A percentile compares a stretch with the other conserved stretches of the same genome.
Conservation (phyloP, 2,329 filamentous ascomycete species). For the Diaporthe sp. region DNA sequence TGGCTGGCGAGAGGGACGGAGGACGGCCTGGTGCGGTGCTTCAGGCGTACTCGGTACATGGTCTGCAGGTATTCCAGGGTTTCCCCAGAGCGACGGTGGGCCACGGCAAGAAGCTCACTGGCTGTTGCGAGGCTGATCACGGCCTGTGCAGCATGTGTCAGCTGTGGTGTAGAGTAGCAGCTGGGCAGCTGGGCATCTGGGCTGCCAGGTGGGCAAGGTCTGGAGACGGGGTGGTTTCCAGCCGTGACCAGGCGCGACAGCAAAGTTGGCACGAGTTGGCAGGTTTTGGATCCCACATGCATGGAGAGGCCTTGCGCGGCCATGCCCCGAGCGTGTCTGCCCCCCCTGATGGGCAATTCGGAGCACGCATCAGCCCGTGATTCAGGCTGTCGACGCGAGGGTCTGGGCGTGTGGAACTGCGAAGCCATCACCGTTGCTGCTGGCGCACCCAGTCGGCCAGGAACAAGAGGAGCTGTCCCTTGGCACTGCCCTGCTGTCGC, state of each 20-base stretch:
- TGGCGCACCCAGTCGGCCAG: not conserved
- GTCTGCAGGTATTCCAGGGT: slow-evolving; percentile 13
- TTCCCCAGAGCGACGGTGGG: slow-evolving; percentile 23
- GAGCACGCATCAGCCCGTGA: not conserved
- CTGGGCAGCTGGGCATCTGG: slow-evolving; percentile 2
- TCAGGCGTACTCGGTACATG: slow-evolving; percentile 21
- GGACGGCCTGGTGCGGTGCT: slow-evolving; percentile 28
- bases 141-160: slow-evolving; percentile 27
- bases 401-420: not conserved
- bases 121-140: slow-evolving; percentile 9
- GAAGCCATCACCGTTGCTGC: slow-evolving; percentile 22
- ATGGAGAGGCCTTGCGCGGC: slow-evolving; percentile 24
- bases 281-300: slow-evolving; percentile 6
- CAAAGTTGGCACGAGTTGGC: slow-evolving; percentile 37
- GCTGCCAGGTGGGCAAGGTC: not conserved
- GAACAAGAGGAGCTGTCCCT: not conserved
- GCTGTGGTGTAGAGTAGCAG: slow-evolving; percentile 20
- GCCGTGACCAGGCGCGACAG: not conserved
- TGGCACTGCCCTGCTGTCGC: not conserved
- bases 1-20: slow-evolving; percentile 36
- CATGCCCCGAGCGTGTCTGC: not conserved
- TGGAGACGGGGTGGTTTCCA: not conserved
- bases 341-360: not conserved
- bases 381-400: not conserved
- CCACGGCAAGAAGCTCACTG: slow-evolving; percentile 16